phyloP scores from a whole-genome alignment of 441 rosid genomes.

The Aquilaria agallochum region DNA sequence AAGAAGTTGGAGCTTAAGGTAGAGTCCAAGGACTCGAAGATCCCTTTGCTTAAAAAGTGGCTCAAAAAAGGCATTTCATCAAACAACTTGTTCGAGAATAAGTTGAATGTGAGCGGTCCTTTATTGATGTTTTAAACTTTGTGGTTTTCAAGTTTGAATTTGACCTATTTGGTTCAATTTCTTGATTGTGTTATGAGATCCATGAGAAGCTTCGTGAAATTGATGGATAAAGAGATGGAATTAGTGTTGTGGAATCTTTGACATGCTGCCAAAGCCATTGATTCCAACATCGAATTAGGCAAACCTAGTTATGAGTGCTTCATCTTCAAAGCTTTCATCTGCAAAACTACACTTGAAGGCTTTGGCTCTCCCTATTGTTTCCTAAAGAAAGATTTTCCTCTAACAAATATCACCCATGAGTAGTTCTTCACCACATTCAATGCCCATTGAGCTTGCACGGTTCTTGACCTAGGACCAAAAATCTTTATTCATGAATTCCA shows the following conservation, averaged over 20 bases:
- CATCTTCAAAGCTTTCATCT: conserved; percentile 46
- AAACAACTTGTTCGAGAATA: conserved; percentile 48
- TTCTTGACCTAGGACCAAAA: conserved; percentile 32
- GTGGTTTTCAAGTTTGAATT: conserved; percentile 24
- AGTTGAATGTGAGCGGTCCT: conserved; percentile 53
- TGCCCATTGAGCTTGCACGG: conserved; percentile 23
- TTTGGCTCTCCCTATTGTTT: conserved; percentile 35
- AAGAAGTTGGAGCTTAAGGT: conserved; percentile 45
- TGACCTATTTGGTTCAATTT: conserved; percentile 37
- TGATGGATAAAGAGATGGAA: conserved; percentile 52
- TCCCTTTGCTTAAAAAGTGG: conserved; percentile 22
- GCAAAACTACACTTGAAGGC: conserved; percentile 43
- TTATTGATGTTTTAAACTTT: conserved; percentile 41
- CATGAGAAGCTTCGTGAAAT: conserved; percentile 39
- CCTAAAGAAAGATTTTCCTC: conserved; percentile 15
- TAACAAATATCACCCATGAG: conserved; percentile 20
- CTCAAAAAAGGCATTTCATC: conserved; percentile 17
- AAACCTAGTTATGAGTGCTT: conserved; percentile 36
- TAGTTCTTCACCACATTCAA: conserved; percentile 30
- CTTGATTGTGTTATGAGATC: conserved; percentile 43
- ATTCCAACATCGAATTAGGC: conserved; percentile 27
- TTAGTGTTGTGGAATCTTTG: conserved; percentile 52
- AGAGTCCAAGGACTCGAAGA: conserved; percentile 26
- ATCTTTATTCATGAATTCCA: conserved; percentile 31
- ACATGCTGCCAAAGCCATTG: conserved; percentile 42